Percentiles rank a stretch among this genome's conserved stretches.
Evolutionary conservation across 805 yeast species (phyloP).

Genomic region (Wickerhamomyces strasburgensis): DNA sequence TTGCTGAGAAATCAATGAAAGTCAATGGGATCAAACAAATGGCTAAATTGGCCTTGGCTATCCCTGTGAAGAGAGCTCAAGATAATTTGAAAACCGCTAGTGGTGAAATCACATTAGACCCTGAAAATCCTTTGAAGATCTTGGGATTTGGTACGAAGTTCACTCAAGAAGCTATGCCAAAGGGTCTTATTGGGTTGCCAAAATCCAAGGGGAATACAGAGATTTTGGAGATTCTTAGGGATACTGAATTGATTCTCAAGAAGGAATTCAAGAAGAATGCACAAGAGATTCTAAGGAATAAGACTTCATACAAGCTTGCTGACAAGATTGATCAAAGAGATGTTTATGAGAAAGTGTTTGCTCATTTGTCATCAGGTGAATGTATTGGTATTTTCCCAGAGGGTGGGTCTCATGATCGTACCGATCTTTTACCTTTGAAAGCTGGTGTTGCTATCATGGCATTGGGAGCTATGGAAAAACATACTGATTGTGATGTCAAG

Average conservation of each 20-base stretch:
- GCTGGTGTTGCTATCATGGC: conserved; percentile 99
- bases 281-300: conserved; percentile 39
- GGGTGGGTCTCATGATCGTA: conserved; percentile 96
- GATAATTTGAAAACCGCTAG: conserved; percentile 66
- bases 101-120: conserved; percentile 60
- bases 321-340: conserved; percentile 78
- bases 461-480: conserved; percentile 79
- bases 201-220: conserved; percentile 73
- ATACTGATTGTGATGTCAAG: conserved; percentile 71
- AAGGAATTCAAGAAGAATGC: conserved; percentile 63
- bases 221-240: conserved; percentile 61
- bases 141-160: conserved; percentile 67
- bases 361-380: conserved; percentile 72
- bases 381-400: conserved; percentile 95
- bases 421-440: conserved; percentile 85
- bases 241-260: conserved; percentile 61
- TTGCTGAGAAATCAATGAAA: conserved; percentile 76
- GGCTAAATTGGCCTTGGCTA: conserved; percentile 71
- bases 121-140: conserved; percentile 47
- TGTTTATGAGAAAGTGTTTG: conserved; percentile 81
- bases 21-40: conserved; percentile 67
- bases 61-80: conserved; percentile 91
- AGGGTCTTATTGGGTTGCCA: conserved; percentile 74
- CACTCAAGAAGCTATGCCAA: conserved; percentile 46
- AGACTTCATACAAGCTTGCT: conserved; percentile 65